Base-by-base conservation (phyloP, 305 asterid genomes). In the Solanum hybrid region DNA sequence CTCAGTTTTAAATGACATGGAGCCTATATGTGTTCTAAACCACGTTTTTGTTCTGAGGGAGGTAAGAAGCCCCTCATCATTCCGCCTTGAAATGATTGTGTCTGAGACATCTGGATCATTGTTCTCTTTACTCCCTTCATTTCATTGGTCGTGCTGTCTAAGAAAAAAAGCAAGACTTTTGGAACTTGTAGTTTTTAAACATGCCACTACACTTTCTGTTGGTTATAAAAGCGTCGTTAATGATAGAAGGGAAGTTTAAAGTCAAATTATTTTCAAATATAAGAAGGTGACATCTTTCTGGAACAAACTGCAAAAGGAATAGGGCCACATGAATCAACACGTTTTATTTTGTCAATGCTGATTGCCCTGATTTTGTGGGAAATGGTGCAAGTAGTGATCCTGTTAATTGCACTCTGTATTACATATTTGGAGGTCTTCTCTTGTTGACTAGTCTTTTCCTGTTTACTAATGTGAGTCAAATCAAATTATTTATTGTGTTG, bases 1-100 rank as follows among this genome's bases (percentile, higher is more conserved):
- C 92, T 98, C 99, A 36, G 97, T 98, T 90, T 92, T 98, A 94
- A 98, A 97, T 86, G 99, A 97, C 93, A 98, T 98, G 99, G 99
- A 98, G 94, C 99, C 99, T 91, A 98, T 97, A 90, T 98, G 99
- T 89, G 99, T 98, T 90, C 92, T 98, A 46, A 97, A 97, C 95
- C 99, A 98, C 89, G 99, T 98, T 83, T 98, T 98, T 92, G 99
- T 98, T 89, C 96, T 97, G 84, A 95, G 99, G 91, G 99, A 98
- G 98, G 99, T 96, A 94, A 90, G 90, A 61, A 67, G 78, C 69
- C 88, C 31, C 74, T 79, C 46, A 2, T 86, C 37, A n/a, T 26
- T 75, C 31, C 64, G 11, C 39, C 84, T 24, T 11, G 76, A 86
- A 33, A 67, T 78, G 85, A n/a, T 88, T 78, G 90, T 31, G 20